Percentiles rank a stretch among this genome's conserved stretches.
These are phyloP conservation scores for Pyrenopolyporus hunteri DNA, from an alignment of 495 filamentous ascomycete species.

Conservation along the genomic window DNA sequence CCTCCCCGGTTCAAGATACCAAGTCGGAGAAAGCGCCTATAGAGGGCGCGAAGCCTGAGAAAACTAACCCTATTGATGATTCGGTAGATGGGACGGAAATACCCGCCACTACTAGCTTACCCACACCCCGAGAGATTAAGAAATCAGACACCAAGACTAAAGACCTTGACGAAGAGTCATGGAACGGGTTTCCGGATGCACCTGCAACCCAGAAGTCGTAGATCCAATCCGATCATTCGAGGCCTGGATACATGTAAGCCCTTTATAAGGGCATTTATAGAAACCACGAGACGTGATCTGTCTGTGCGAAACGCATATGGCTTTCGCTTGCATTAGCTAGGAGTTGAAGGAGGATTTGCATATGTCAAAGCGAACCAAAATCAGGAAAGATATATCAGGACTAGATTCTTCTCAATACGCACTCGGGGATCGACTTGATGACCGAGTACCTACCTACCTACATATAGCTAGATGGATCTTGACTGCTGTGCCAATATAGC, in stretches of 20 bases:
- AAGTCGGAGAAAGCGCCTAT: conserved; percentile 11
- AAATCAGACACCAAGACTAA: conserved; percentile 1
- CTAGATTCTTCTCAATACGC: neutral
- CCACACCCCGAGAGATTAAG: neutral
- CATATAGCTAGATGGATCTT: too few relatives aligned
- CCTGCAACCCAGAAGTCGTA: neutral
- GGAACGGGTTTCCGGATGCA: conserved; percentile 18
- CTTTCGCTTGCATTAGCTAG: conserved; percentile 30
- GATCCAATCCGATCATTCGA: neutral
- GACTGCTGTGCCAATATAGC: too few relatives aligned
- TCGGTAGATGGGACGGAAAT: neutral
- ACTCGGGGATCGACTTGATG: too few relatives aligned
- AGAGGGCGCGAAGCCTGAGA: neutral
- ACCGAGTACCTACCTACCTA: too few relatives aligned
- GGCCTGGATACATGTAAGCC: neutral
- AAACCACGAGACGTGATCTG: neutral
- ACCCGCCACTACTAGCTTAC: neutral
- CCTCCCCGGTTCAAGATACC: conserved; percentile 2
- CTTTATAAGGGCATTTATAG: conserved; percentile 1
- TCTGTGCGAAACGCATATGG: conserved; percentile 11
- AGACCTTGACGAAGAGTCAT: conserved; percentile 16
- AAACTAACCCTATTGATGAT: neutral
- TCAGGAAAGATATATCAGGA: neutral
- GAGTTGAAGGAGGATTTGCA: conserved; percentile 22
- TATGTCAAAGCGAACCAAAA: neutral